Evolutionary conservation across 2,329 filamentous ascomycete genomes (phyloP).

Genomic region (Endoconidiophora laricicola): DNA sequence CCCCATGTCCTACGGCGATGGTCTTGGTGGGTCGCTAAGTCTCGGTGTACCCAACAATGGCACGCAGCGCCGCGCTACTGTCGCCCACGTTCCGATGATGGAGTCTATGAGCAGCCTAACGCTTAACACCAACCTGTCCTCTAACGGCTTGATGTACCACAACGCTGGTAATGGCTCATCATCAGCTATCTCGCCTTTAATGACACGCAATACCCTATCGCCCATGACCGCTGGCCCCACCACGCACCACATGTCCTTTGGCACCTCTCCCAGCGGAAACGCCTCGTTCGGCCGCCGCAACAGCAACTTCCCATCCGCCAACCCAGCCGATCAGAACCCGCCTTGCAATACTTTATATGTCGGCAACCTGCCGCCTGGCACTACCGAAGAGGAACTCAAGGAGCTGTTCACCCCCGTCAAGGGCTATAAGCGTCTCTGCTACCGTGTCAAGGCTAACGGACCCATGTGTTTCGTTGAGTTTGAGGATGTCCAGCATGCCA

Average conservation of each 20-base stretch:
- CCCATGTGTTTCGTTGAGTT: conserved; percentile 99
- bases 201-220: conserved; percentile 32
- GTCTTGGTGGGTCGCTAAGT: conserved; percentile 34
- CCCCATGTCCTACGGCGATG: conserved; percentile 22
- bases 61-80: conserved; percentile 11
- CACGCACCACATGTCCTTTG: conserved; percentile 31
- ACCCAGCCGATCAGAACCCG: conserved; percentile 89
- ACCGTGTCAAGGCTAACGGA: conserved; percentile 85
- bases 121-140: conserved; percentile 10
- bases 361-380: conserved; percentile 85
- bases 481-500: conserved; percentile 81
- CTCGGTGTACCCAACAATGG: conserved; percentile 25
- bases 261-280: not conserved
- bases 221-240: conserved; percentile 34
- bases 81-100: conserved; percentile 7
- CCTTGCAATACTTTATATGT: conserved; percentile 97
- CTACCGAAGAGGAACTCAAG: conserved; percentile 90
- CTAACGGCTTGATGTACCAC: conserved; percentile 2
- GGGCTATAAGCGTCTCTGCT: conserved; percentile 88
- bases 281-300: conserved; percentile 5
- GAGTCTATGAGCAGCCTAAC: conserved; percentile 22
- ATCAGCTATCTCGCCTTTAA: conserved; percentile 17
- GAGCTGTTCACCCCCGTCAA: conserved; percentile 82
- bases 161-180: conserved; percentile 1
- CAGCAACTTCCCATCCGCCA: conserved; percentile 61